Evolutionary conservation across 148 eudicot species (phyloP), one percentile per base, ranked within the genome.

Genomic region (Vaccinium darrowii): DNA sequence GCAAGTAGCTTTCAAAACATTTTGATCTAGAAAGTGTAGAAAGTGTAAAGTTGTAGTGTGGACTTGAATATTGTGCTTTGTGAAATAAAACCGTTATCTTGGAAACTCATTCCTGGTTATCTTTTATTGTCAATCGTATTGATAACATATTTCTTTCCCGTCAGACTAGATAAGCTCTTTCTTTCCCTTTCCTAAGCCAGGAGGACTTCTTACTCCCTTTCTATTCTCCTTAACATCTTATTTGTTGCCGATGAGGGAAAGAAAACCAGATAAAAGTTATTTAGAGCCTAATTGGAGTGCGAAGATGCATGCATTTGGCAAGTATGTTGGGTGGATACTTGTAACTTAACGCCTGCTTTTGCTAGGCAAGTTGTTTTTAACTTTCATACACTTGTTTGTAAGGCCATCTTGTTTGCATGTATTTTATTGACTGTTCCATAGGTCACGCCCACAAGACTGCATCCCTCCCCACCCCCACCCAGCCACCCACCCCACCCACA

Each of bases 21-120:
- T 79, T 56, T 79, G 15, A 43, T 79, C 33, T 43, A 49, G 25
- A 76, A 76, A 50, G 10, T 76, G 57, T 76, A n/a, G 54, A 76
- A 76, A 76, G 27, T 76, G 56, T 50, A n/a, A n/a, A 36, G 2
- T 49, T 39, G 77, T 15, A 21, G 39, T 36, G 21, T 73, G 21
- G 15, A 47, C 15, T 49, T 49, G 56, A 8, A 76, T 76, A 53
- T 78, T 78, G 62, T 78, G 36, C 62, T 78, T 25, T 21, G 54
- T 78, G 21, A 11, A 53, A 52, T 23, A 43, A 21, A 53, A 23
- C 27, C 21, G 4, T 78, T 14, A 9, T 52, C 62, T 27, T 52
- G 58, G 60, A 33, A 53, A 43, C 79, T 76, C 16, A 18, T 76
- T 9, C 4, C 79, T 76, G 30, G 39, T 76, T 9, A 13, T 2